Base-by-base conservation (phyloP, 2,329 filamentous ascomycete species). In the Penicillium sp. region DNA sequence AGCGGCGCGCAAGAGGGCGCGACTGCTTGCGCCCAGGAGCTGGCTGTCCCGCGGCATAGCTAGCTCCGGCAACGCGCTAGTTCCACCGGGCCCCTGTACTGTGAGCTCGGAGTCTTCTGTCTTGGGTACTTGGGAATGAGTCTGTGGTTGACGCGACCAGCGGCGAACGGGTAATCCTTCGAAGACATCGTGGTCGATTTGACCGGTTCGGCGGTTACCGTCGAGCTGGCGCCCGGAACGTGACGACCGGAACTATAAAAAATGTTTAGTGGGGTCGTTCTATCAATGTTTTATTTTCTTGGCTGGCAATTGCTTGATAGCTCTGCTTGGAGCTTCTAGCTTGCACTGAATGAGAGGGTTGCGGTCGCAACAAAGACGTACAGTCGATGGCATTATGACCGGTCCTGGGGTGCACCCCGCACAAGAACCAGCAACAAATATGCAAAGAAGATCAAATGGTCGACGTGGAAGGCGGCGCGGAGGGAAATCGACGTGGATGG, bases 11-110 rank as follows among this genome's bases (percentile, higher is more conserved):
- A 97, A 81, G 5, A 97, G 82, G 62, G 93, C 90, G 68, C 95
- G 90, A 53, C 89, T 93, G 72, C 92, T 89, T 1, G 88, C 84
- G 0, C 90, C 85, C 10, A 97, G 80, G 31, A 96, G 81, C 57
- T 89, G 84, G 29, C 86, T 90, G 72, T 96, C 93, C 67, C 90
- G 90, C 39, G 93, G 93, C 91, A 97, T 93, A 45, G 91, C 88
- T 19, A 92, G 83, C 70, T 96, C 93, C 48, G 87, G 88, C 85
- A 78, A 81, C 7, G 62, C 63, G 29, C 69, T 66, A 27, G 67
- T 68, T 51, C 66, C 67, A 31, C 57, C 63, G 11, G 69, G 65
- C 9, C 67, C 66, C 47, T 69, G 62, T 13, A 69, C 63, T 4
- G 65, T 54, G 8, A 72, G 61, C 31, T 74, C 69, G 3, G 69